Evolutionary conservation across 495 filamentous ascomycete species (phyloP).

Genomic region (Penicillium verhagenii): DNA sequence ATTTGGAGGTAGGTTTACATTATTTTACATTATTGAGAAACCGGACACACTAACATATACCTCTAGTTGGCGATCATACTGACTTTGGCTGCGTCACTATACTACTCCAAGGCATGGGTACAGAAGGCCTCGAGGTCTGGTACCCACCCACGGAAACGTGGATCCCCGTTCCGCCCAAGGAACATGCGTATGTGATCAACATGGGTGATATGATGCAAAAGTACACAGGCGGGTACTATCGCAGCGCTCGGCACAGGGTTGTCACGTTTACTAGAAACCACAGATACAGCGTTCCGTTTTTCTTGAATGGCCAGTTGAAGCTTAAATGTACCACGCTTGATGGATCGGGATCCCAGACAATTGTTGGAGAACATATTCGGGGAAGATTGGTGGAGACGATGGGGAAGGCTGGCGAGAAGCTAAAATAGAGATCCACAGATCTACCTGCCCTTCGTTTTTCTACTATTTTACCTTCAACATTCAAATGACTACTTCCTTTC

Average conservation of each 20-base stretch:
- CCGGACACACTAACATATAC: background rate
- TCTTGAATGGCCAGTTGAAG: conserved; percentile 10
- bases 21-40: background rate
- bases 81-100: conserved; percentile 44
- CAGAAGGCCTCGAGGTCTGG: conserved; percentile 44
- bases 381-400: conserved; percentile 6
- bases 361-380: conserved; percentile 4
- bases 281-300: conserved; percentile 19
- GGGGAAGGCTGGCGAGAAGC: background rate
- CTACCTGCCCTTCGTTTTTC: no score
- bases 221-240: conserved; percentile 37
- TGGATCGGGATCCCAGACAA: background rate
- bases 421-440: background rate
- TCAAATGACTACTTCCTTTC: no score
- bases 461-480: no score
- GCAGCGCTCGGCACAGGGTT: conserved; percentile 38
- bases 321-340: background rate
- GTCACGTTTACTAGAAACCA: conserved; percentile 21
- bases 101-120: conserved; percentile 42
- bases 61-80: conserved; percentile 28
- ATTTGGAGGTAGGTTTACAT: background rate
- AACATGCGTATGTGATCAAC: conserved; percentile 46
- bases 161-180: conserved; percentile 34
- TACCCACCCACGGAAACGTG: conserved; percentile 33
- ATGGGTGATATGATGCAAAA: conserved; percentile 41